These are phyloP conservation scores for Purshia tridentata DNA, from an alignment of 306 rosid genomes.

Conservation along the genomic window DNA sequence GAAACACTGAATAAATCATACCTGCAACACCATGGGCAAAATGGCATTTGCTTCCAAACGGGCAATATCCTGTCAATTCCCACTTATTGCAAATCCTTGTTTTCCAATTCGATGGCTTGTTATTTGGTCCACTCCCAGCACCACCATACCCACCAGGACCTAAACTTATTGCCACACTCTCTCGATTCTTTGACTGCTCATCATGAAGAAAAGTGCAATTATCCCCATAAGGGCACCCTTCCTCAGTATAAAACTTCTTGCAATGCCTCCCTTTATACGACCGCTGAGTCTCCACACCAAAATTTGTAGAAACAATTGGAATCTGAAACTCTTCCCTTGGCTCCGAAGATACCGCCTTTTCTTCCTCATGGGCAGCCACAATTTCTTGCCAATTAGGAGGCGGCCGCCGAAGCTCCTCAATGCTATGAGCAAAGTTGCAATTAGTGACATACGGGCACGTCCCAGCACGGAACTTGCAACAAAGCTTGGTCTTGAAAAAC, in stretches of 20 bases:
- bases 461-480: slow-evolving; percentile 93
- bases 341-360: slow-evolving; percentile 46
- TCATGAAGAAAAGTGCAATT: slow-evolving; percentile 95
- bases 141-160: slow-evolving; percentile 95
- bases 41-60: slow-evolving; percentile 96
- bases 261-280: slow-evolving; percentile 94
- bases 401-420: slow-evolving; percentile 94
- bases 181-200: slow-evolving; percentile 86
- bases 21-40: slow-evolving; percentile 98
- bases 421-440: slow-evolving; percentile 96
- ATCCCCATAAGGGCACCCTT: slow-evolving; percentile 98
- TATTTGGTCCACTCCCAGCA: slow-evolving; percentile 49
- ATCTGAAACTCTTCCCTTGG: slow-evolving; percentile 95
- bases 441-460: slow-evolving; percentile 87
- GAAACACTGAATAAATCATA: slow-evolving; percentile 26
- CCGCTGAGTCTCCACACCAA: slow-evolving; percentile 57
- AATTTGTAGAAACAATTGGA: slow-evolving; percentile 65
- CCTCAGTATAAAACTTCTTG: slow-evolving; percentile 95
- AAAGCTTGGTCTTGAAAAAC: slow-evolving; percentile 97
- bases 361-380: slow-evolving; percentile 95
- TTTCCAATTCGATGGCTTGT: slow-evolving; percentile 97
- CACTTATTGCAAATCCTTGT: slow-evolving; percentile 98
- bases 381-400: slow-evolving; percentile 98
- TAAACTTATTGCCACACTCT: slow-evolving; percentile 96
- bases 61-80: slow-evolving; percentile 99